phyloP scores from a whole-genome alignment of 1,284 basidiomycete genomes.

The Apiotrichum sp. region DNA sequence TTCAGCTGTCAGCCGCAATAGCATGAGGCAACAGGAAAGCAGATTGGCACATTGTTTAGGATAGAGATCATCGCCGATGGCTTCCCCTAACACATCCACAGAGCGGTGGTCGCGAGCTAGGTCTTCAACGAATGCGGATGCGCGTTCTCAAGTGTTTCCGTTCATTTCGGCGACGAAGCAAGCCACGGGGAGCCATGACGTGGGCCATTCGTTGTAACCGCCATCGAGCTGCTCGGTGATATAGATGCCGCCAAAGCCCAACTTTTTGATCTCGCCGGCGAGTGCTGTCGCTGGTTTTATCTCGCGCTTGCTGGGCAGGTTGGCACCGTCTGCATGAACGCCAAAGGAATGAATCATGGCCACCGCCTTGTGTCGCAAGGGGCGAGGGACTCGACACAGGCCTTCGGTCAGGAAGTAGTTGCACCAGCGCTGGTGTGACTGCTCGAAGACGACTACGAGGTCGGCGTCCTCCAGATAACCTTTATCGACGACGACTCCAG shows the following conservation, averaged over 20 bases:
- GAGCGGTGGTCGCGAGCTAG: too few species aligned
- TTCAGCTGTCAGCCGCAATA: too few species aligned
- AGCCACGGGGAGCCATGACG: too few species aligned
- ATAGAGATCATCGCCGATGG: too few species aligned
- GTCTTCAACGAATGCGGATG: too few species aligned
- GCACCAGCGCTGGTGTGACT: conserved; percentile 1
- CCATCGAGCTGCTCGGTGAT: conserved; percentile 6
- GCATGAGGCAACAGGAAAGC: too few species aligned
- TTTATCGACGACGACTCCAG: conserved; percentile 2
- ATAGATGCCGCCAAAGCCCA: conserved; percentile 5
- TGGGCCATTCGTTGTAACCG: conserved; percentile 6
- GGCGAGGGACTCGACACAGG: neutral
- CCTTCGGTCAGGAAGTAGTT: conserved; percentile 3
- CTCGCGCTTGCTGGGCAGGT: too few species aligned
- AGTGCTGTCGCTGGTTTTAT: neutral
- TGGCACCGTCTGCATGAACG: too few species aligned
- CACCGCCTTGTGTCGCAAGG: conserved; percentile 1
- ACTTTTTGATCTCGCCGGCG: neutral
- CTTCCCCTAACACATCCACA: neutral
- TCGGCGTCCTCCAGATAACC: conserved; percentile 6
- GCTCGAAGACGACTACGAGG: conserved; percentile 8
- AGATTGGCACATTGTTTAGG: too few species aligned
- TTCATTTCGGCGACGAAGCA: too few species aligned
- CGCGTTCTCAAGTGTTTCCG: neutral
- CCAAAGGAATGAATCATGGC: conserved; percentile 10